Percentiles rank a stretch among this genome's conserved stretches.
Evolutionary conservation across 768 basidiomycete species (phyloP).

Genomic region (Butyriboletus loyo): DNA sequence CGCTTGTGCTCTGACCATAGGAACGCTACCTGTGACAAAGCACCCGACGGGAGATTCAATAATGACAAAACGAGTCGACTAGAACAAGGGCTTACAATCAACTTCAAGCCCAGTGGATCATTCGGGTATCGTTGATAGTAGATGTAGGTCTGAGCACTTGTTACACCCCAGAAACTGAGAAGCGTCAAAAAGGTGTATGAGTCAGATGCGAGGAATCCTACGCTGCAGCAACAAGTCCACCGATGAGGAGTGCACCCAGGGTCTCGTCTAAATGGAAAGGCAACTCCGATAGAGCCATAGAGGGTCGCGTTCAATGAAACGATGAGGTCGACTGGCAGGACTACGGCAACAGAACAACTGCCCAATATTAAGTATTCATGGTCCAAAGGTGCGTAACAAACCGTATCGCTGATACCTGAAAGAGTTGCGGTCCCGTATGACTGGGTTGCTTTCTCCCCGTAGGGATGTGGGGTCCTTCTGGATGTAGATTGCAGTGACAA

Average conservation of each 20-base stretch:
- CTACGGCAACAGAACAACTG: not conserved
- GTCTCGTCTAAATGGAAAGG: conserved; percentile 41
- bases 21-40: conserved; percentile 30
- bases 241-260: conserved; percentile 54
- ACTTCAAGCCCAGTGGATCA: conserved; percentile 35
- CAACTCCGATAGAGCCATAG: not conserved
- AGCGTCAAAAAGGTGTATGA: not conserved
- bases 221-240: conserved; percentile 56
- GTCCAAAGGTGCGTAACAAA: not conserved
- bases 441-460: not conserved
- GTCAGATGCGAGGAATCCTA: conserved; percentile 26
- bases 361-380: not conserved
- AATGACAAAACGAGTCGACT: conserved; percentile 23
- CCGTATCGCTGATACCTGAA: not conserved
- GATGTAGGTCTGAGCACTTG: conserved; percentile 49
- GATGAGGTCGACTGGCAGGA: not conserved
- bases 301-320: not conserved
- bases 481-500: not conserved
- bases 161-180: conserved; percentile 53
- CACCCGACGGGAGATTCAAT: conserved; percentile 25
- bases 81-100: conserved; percentile 32
- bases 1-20: conserved; percentile 11
- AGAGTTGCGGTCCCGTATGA: not conserved
- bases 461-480: not conserved
- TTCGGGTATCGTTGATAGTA: conserved; percentile 41